Evolutionary conservation across 257 asterid genomes (phyloP).

Genomic region (Paulownia fortunei): DNA sequence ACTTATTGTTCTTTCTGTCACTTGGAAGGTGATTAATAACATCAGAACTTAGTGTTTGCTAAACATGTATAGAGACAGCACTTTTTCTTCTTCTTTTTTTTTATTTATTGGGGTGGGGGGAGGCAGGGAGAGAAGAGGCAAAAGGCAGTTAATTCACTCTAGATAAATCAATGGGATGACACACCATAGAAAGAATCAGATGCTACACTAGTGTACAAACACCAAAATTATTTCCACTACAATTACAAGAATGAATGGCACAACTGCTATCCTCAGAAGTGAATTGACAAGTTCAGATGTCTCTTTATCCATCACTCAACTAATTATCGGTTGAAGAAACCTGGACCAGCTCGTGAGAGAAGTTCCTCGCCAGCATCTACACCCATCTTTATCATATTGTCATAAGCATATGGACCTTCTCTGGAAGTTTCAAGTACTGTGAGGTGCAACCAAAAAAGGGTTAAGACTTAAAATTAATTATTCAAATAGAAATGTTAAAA

Average conservation of each 20-base stretch:
- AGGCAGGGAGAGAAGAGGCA: no score
- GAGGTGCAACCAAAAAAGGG: slow-evolving; percentile 9
- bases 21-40: no score
- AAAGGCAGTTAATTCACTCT: no score
- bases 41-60: no score
- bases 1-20: no score
- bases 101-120: no score
- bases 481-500: no score
- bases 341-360: slow-evolving; percentile 80
- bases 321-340: slow-evolving; percentile 56
- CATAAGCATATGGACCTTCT: slow-evolving; percentile 63
- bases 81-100: no score
- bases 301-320: slow-evolving; percentile 1
- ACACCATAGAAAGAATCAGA: background rate
- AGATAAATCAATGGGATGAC: no score
- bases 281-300: background rate
- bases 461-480: background rate
- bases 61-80: no score
- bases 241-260: slow-evolving; percentile 20
- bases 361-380: slow-evolving; percentile 93
- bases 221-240: background rate
- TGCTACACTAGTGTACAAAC: slow-evolving; percentile 17
- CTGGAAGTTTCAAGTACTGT: slow-evolving; percentile 85
- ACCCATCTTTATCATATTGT: slow-evolving; percentile 84
- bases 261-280: slow-evolving; percentile 18